phyloP scores from a whole-genome alignment of 1,284 basidiomycete species.

The Cutaneotrichosporon sp. region DNA sequence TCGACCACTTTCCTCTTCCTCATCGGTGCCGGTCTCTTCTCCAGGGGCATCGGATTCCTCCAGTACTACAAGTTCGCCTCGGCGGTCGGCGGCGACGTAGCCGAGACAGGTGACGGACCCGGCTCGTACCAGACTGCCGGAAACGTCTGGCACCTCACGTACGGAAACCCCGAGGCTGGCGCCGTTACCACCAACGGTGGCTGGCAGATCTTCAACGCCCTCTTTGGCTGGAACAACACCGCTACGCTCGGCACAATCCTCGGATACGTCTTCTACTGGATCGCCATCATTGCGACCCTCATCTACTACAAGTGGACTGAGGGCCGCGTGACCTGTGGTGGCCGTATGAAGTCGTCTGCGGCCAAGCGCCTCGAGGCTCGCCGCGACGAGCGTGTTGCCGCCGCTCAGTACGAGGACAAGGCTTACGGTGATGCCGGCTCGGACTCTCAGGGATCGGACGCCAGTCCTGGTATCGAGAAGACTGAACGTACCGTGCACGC shows the following conservation, averaged over 20 bases:
- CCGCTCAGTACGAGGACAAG: not conserved
- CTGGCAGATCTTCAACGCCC: slow-evolving; percentile 48
- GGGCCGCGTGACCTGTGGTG: slow-evolving; percentile 49
- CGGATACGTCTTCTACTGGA: slow-evolving; percentile 74
- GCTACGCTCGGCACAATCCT: slow-evolving; percentile 62
- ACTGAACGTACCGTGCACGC: no score
- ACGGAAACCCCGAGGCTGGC: slow-evolving; percentile 68
- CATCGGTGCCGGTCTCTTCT: slow-evolving; percentile 86
- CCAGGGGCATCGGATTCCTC: slow-evolving; percentile 61
- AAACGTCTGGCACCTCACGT: slow-evolving; percentile 70
- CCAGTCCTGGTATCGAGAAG: not conserved
- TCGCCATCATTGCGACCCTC: slow-evolving; percentile 61
- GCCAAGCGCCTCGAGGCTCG: slow-evolving; percentile 3
- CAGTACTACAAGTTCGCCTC: slow-evolving; percentile 55
- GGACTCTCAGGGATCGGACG: not conserved
- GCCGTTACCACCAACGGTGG: slow-evolving; percentile 45
- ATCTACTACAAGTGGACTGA: slow-evolving; percentile 64
- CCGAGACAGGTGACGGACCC: slow-evolving; percentile 58
- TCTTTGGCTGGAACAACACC: slow-evolving; percentile 49
- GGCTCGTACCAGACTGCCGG: slow-evolving; percentile 63
- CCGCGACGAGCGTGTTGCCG: slow-evolving; percentile 1
- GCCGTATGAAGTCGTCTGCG: slow-evolving; percentile 13
- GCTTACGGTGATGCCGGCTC: not conserved
- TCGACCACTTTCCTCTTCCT: slow-evolving; percentile 87
- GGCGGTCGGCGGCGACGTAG: slow-evolving; percentile 66